phyloP scores from a whole-genome alignment of 139 green algal species.

The Volvox reticuliferus region DNA sequence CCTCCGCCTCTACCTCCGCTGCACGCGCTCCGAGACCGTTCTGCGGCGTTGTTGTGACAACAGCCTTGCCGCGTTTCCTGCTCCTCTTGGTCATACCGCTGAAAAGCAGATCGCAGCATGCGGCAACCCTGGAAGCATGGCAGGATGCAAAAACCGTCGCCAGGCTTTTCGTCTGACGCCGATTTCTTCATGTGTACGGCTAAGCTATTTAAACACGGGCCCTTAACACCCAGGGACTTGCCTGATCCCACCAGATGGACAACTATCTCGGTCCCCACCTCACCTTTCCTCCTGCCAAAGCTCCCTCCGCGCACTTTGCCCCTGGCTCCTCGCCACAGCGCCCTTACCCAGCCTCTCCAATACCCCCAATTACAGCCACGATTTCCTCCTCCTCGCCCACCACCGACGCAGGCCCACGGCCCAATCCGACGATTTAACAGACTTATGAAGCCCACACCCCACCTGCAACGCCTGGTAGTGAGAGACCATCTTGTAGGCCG shows the following conservation, averaged over 20 bases:
- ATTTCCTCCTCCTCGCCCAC: no score
- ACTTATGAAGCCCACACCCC: neutral
- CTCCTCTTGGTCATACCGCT: slow-evolving; percentile 18
- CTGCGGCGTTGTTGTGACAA: no score
- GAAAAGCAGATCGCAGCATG: slow-evolving; percentile 28
- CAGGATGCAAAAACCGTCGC: neutral
- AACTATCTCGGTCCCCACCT: no score
- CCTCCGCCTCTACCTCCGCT: no score
- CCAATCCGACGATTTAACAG: neutral
- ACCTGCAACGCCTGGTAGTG: slow-evolving; percentile 64
- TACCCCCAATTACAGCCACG: no score
- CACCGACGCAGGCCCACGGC: no score
- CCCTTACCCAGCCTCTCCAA: no score
- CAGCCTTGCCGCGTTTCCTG: neutral
- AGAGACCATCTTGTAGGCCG: slow-evolving; percentile 69
- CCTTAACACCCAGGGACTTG: neutral
- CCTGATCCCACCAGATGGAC: no score
- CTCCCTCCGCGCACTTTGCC: no score
- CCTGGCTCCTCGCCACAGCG: no score
- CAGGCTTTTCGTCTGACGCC: neutral
- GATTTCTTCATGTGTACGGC: neutral
- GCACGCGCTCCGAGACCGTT: no score
- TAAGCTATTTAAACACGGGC: neutral
- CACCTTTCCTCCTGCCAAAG: no score
- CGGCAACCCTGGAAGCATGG: slow-evolving; percentile 23